phyloP scores from a whole-genome alignment of 2,329 filamentous ascomycete species.

The Coniochaeta prunicola region DNA sequence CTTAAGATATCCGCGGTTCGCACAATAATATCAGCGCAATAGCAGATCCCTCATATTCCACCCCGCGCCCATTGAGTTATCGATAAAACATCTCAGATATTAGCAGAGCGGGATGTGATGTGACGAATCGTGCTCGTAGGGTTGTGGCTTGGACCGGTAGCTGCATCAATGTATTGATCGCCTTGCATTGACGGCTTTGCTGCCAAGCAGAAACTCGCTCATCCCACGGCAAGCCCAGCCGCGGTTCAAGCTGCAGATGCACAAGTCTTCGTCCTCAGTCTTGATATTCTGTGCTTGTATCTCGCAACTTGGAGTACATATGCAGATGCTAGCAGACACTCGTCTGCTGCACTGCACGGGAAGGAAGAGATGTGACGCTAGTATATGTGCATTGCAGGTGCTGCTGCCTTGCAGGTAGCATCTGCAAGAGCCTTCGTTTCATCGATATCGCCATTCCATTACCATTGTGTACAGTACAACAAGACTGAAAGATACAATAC shows the following conservation, averaged over 20 bases:
- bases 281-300: background rate
- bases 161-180: background rate
- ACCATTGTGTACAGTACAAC: background rate
- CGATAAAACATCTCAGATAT: background rate
- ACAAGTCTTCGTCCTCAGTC: background rate
- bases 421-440: background rate
- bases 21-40: background rate
- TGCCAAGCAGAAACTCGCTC: background rate
- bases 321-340: background rate
- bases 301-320: background rate
- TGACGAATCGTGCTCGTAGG: background rate
- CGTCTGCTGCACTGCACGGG: background rate
- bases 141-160: background rate
- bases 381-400: background rate
- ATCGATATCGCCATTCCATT: background rate
- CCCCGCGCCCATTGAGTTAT: background rate
- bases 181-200: background rate
- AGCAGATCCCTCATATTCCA: background rate
- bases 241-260: background rate
- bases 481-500: background rate
- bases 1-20: background rate
- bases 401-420: background rate
- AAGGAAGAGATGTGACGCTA: background rate
- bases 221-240: background rate
- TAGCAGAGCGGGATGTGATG: slow-evolving; percentile 1